Evolutionary conservation across 192 early-diverging fungal genomes (phyloP), one percentile per base, ranked within the genome.

Genomic region (Gonapodya prolifera): DNA sequence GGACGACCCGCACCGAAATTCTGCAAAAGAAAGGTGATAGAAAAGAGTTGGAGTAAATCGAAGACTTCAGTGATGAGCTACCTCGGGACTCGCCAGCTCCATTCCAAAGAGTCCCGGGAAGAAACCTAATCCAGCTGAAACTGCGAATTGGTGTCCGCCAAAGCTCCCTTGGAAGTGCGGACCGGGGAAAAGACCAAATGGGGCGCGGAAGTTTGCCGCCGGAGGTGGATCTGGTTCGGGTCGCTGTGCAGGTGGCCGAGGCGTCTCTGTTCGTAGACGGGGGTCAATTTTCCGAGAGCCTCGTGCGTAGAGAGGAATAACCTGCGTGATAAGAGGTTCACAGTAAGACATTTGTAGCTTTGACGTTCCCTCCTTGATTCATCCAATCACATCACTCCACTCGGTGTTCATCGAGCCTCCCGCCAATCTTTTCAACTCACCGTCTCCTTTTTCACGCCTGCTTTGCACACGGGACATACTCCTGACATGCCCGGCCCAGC

Each of bases 261-360:
- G 80, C 8, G 45, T 61, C 80, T 8, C 83, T 80, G 70, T 84
- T 82, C 35, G 13, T 45, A 35, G 74, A 61, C 35, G 76, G 75
- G 93, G 93, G 77, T 94, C 93, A 76, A 88, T 87, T 70, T 88
- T 87, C 77, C 93, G 90, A 78, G 87, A 88, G 33, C 93, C 93
- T 34, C 93, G 88, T 30, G 92, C 92, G 77, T 94, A 94, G 34
- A 94, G 87, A 0, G 93, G 93, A 77, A 94, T 93, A 30, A 94
- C 91, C 78, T 94, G 31, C 16, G 71, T 2, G 71, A 13, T 30
- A 2, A 16, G 71, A 30, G 31, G 18, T 2, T 30, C 8, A 32
- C 45, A n/a, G 45, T 8, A 16, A 8, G 45, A 69, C 8, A 69
- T n/a, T n/a, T 16, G 45, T 16, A 69, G n/a, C n/a, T n/a, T n/a